Conservation (phyloP, 257 asterid genomes). For the Capsicum chinense region DNA sequence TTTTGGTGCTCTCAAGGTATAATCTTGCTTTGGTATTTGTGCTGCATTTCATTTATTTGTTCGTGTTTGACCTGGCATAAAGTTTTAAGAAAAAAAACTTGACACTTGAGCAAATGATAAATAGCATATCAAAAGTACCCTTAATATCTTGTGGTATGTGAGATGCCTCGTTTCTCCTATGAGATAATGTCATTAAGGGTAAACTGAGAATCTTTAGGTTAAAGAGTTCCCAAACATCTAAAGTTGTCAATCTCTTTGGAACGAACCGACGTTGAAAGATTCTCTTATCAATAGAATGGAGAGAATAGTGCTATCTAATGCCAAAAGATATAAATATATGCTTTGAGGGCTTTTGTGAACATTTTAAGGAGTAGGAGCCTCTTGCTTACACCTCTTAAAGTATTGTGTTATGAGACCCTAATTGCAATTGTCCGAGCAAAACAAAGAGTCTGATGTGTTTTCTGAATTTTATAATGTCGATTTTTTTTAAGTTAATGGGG, state of each 20-base stretch:
- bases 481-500: background rate
- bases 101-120: background rate
- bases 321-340: background rate
- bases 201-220: background rate
- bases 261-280: background rate
- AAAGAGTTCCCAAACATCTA: background rate
- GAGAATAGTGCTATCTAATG: background rate
- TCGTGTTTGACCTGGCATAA: background rate
- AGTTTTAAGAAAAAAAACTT: background rate
- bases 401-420: background rate
- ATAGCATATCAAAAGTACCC: background rate
- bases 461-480: background rate
- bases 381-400: background rate
- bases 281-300: background rate
- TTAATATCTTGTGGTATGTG: background rate
- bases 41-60: background rate
- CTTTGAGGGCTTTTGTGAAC: background rate
- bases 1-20: slow-evolving; percentile 79
- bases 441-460: background rate
- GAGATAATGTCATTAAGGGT: background rate
- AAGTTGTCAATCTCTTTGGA: background rate
- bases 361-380: background rate
- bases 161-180: background rate
- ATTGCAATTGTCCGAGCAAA: background rate
- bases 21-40: background rate